Evolutionary conservation across 2,329 filamentous ascomycete genomes (phyloP), one percentile per base, ranked within the genome.

Genomic region (Alternaria arborescens): DNA sequence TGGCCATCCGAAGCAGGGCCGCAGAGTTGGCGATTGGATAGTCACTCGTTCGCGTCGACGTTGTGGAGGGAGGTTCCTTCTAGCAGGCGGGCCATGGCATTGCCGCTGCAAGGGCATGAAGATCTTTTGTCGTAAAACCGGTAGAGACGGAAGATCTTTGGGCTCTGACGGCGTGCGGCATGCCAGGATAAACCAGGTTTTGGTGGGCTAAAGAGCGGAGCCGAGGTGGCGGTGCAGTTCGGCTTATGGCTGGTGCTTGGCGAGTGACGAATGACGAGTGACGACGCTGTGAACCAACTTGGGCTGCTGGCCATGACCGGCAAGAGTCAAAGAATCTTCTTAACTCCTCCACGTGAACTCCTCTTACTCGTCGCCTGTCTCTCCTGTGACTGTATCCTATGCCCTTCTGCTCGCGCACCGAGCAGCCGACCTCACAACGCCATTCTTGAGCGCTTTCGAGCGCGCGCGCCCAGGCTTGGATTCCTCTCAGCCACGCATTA

Each of bases 71-170:
- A 32, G 54, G 71, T 72, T 72, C 70, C 69, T 68, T 71, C 62
- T 62, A 61, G 66, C 69, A 61, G 64, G 65, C 73, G 74, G 73
- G 69, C 60, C 67, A 72, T 59, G 61, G 64, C 50, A 57, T 57
- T 70, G 62, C 73, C 71, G 73, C 72, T 74, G 73, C 73, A 77
- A 71, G 73, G 52, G 67, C 67, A 48, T 36, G 68, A 60, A 61
- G 68, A 73, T 75, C 64, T 44, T 32, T 54, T 41, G 61, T 34
- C 32, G 65, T 53, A 50, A 63, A 56, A 53, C 54, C 68, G 62
- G 70, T 52, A 56, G 34, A 59, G 53, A 34, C 50, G 55, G 52
- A 48, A 55, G 43, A 64, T 47, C 55, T 61, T 42, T 60, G 57
- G 65, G 64, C 55, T 14, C 34, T 58, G 58, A 44, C 42, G 50